These are phyloP conservation scores for Pythium biforme DNA, from an alignment of 352 stramenopile genomes.

Conservation along the genomic window DNA sequence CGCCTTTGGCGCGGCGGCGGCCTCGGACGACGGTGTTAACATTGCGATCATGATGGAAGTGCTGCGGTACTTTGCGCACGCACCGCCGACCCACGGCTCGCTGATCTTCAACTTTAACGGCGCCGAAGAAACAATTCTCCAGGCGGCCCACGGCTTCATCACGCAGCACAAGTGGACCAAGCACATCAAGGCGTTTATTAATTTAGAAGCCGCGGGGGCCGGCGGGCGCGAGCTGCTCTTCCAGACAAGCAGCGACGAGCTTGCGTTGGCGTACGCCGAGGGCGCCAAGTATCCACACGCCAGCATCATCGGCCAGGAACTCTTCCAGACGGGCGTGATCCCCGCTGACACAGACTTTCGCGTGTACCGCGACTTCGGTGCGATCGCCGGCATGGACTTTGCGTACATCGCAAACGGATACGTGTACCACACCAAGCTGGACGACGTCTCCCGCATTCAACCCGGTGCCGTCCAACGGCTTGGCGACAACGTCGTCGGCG, in stretches of 20 bases:
- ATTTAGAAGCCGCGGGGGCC: conserved; percentile 69
- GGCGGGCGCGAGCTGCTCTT: conserved; percentile 75
- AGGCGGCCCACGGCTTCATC: conserved; percentile 78
- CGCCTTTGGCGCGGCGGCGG: conserved; percentile 62
- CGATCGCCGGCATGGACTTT: conserved; percentile 81
- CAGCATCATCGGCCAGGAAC: conserved; percentile 74
- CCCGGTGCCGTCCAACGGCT: conserved; percentile 62
- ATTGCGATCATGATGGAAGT: conserved; percentile 83
- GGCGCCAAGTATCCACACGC: conserved; percentile 72
- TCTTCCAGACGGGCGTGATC: conserved; percentile 77
- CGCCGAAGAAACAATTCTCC: conserved; percentile 77
- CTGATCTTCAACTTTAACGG: conserved; percentile 85
- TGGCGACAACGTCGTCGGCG: conserved; percentile 66
- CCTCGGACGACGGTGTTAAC: conserved; percentile 77
- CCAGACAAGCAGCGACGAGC: conserved; percentile 73
- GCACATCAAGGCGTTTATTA: conserved; percentile 74
- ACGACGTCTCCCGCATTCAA: conserved; percentile 74
- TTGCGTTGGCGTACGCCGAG: conserved; percentile 66
- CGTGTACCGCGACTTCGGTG: conserved; percentile 71
- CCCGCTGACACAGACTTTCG: conserved; percentile 73
- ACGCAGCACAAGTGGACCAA: conserved; percentile 75
- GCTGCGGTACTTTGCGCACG: conserved; percentile 42
- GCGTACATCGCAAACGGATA: conserved; percentile 81
- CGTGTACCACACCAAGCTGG: conserved; percentile 73
- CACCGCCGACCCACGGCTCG: conserved; percentile 44